Evolutionary conservation across 768 basidiomycete genomes (phyloP), one percentile per base, ranked within the genome.

Genomic region (Phaeolepiota aurea): DNA sequence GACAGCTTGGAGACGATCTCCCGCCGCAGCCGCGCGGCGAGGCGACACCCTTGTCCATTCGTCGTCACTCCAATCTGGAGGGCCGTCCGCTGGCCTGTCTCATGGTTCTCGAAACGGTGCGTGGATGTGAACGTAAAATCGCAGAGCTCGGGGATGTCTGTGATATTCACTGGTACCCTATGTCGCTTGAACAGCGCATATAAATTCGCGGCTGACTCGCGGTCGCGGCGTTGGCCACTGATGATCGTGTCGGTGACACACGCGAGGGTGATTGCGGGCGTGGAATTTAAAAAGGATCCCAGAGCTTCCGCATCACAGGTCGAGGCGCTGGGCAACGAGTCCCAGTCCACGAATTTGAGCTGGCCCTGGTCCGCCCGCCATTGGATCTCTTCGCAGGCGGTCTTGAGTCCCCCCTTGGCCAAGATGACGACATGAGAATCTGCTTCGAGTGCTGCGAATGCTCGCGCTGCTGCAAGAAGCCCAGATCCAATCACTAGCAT

Each of bases 71-170:
- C 87, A 15, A 99, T 62, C 53, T 87, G 86, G 1, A 88, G 60
- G 2, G 78, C 54, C 1, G 75, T 74, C 12, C 68, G 62, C 23
- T 56, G 55, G 3, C 69, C 69, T 1, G 63, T 65, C 9, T 55
- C 50, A 2, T 69, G 50, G 53, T 79, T 74, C 5, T 68, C 56
- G 52, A 96, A 91, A 2, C 93, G 83, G 48, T 97, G 88, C 0
- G 84, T 77, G 1, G 92, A 76, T 0, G 85, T 73, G 62, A 94
- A 91, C 0, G 86, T 81, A 54, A 88, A 97, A 56, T 96, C 91
- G 58, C 88, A 93, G 30, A 93, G 69, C 11, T 77, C 69, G 1
- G 88, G 86, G 53, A 84, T 76, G 58, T 97, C 94, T 1, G 91
- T 78, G n/a, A 84, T 74, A 53, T 93, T 97, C 48, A 91, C 69